Evolutionary conservation across 805 yeast species (phyloP).

Genomic region (Saccharomycopsis sp.): DNA sequence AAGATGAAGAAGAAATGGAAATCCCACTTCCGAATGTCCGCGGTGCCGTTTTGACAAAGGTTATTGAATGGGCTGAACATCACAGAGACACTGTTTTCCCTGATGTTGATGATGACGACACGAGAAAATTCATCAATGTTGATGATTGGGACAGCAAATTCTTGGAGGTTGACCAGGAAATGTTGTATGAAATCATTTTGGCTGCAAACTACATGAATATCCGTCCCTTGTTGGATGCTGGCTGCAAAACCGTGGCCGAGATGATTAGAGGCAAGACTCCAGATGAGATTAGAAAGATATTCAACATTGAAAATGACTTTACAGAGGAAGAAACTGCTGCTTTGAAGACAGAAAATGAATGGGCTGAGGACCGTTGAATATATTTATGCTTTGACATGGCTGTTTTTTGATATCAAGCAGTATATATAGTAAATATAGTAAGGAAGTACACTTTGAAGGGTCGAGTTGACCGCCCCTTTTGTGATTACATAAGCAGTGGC

Average conservation of each 20-base stretch:
- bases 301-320: constrained; percentile 74
- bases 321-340: constrained; percentile 86
- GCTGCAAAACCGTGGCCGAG: constrained; percentile 75
- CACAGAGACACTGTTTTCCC: constrained; percentile 75
- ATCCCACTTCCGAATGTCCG: constrained; percentile 89
- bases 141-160: constrained; percentile 95
- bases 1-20: constrained; percentile 60
- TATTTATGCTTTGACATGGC: too few species aligned
- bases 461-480: too few species aligned
- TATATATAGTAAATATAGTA: too few species aligned
- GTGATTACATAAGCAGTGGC: too few species aligned
- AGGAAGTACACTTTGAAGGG: too few species aligned
- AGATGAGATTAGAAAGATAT: constrained; percentile 70
- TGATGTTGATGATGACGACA: constrained; percentile 76
- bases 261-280: constrained; percentile 77
- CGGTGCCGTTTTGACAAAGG: constrained; percentile 77
- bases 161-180: constrained; percentile 86
- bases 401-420: too few species aligned
- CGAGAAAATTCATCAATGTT: constrained; percentile 82
- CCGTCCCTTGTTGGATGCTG: constrained; percentile 65
- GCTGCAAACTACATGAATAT: constrained; percentile 78
- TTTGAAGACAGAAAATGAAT: constrained; percentile 77
- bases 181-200: constrained; percentile 70
- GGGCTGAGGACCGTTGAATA: constrained; percentile 84
- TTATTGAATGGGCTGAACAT: constrained; percentile 94